Percentiles rank a stretch among this genome's conserved stretches.
These are phyloP conservation scores for Cyberlindnera americana DNA, from an alignment of 805 yeast species.

Conservation along the genomic window DNA sequence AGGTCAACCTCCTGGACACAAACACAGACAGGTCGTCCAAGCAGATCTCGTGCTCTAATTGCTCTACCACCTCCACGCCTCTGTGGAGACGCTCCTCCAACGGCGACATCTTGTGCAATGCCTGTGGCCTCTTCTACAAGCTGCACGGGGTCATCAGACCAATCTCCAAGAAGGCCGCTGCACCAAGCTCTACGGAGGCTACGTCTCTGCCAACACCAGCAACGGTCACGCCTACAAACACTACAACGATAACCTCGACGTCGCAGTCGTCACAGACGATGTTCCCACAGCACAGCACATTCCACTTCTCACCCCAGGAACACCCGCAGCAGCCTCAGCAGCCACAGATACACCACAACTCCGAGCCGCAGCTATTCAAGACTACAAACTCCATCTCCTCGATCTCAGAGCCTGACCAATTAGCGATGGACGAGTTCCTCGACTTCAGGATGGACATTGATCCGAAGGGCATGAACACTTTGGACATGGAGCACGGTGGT, in stretches of 20 bases:
- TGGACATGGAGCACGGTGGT: conserved; percentile 4
- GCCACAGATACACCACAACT: conserved; percentile 1
- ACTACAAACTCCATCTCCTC: conserved; percentile 14
- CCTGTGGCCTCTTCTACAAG: conserved; percentile 90
- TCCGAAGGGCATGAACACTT: not conserved
- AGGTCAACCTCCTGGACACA: conserved; percentile 12
- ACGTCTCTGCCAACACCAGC: too few species aligned
- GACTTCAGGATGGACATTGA: conserved; percentile 17
- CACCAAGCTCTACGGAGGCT: too few species aligned
- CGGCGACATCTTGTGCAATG: conserved; percentile 90
- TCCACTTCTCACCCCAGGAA: conserved; percentile 8
- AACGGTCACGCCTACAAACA: not conserved
- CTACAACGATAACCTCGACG: too few species aligned
- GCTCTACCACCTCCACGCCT: conserved; percentile 87
- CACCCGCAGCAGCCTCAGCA: conserved; percentile 2
- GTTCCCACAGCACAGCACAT: conserved; percentile 12
- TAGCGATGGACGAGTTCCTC: conserved; percentile 17
- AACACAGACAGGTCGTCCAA: conserved; percentile 2
- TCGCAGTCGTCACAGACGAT: conserved; percentile 6
- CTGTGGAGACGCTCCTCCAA: conserved; percentile 91
- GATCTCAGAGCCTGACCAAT: conserved; percentile 17
- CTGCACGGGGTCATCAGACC: conserved; percentile 93
- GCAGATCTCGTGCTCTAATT: conserved; percentile 61
- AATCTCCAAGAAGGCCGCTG: conserved; percentile 12
- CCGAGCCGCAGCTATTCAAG: conserved; percentile 11